A percentile compares a stretch with the other conserved stretches of the same genome.
Evolutionary conservation across 805 yeast species (phyloP).

Genomic region (Ogataea populi-albae): DNA sequence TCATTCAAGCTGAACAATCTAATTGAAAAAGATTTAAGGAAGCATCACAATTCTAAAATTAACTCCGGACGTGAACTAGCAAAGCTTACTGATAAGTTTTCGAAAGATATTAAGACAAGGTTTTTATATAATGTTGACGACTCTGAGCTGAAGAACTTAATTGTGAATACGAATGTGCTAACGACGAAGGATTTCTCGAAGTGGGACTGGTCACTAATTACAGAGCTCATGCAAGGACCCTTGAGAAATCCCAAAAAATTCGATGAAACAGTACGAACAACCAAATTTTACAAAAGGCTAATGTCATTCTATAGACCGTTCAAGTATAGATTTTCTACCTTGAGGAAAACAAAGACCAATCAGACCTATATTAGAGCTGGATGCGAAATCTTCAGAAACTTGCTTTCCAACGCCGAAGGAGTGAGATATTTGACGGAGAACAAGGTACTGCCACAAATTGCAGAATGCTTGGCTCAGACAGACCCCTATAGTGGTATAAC

Average conservation of each 20-base stretch:
- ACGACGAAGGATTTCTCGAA: slow-evolving; percentile 72
- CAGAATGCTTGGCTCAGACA: slow-evolving; percentile 82
- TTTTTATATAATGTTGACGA: slow-evolving; percentile 48
- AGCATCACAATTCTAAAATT: slow-evolving; percentile 18
- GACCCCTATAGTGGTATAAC: slow-evolving; percentile 76
- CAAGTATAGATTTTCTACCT: slow-evolving; percentile 70
- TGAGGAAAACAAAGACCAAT: slow-evolving; percentile 48
- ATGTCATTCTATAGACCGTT: slow-evolving; percentile 89
- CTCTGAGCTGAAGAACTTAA: slow-evolving; percentile 57
- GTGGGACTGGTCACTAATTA: slow-evolving; percentile 85
- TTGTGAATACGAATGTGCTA: slow-evolving; percentile 67
- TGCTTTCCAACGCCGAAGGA: slow-evolving; percentile 65
- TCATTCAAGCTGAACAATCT: slow-evolving; percentile 26
- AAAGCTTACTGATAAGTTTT: slow-evolving; percentile 14
- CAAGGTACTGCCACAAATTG: slow-evolving; percentile 81
- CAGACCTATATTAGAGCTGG: slow-evolving; percentile 68
- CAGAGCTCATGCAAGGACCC: slow-evolving; percentile 79
- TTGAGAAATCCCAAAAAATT: slow-evolving; percentile 66
- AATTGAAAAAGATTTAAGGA: slow-evolving; percentile 29
- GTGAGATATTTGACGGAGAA: slow-evolving; percentile 62
- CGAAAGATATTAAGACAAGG: slow-evolving; percentile 24
- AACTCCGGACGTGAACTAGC: slow-evolving; percentile 14
- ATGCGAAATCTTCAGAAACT: slow-evolving; percentile 63
- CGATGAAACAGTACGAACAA: slow-evolving; percentile 72
- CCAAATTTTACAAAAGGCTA: slow-evolving; percentile 82